Conservation (phyloP, 805 yeast species). For the Spencermartinsiella europaea region DNA sequence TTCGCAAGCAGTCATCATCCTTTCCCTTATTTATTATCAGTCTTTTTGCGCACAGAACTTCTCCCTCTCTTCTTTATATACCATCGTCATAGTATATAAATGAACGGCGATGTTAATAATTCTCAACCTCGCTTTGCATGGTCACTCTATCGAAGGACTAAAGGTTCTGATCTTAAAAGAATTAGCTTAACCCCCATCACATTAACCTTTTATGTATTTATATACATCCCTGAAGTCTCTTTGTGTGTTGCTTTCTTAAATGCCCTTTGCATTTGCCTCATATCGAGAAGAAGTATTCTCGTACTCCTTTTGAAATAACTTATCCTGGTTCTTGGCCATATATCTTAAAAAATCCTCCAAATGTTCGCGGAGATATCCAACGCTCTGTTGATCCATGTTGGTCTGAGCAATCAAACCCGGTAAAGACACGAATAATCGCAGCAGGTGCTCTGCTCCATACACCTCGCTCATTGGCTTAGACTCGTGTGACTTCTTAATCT, state of each 20-base stretch:
- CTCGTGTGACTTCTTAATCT: slow-evolving; percentile 37
- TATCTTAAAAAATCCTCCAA: slow-evolving; percentile 51
- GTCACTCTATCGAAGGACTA: too few species aligned
- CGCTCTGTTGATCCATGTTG: slow-evolving; percentile 71
- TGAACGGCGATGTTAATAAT: too few species aligned
- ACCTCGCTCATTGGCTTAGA: slow-evolving; percentile 39
- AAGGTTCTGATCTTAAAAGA: too few species aligned
- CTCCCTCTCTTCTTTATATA: too few species aligned
- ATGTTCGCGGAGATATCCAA: slow-evolving; percentile 49
- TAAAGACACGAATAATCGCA: slow-evolving; percentile 68
- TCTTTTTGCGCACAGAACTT: too few species aligned
- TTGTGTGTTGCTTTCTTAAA: background rate
- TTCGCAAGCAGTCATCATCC: too few species aligned
- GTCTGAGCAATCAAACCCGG: slow-evolving; percentile 82
- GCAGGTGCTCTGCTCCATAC: slow-evolving; percentile 79
- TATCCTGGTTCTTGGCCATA: slow-evolving; percentile 41
- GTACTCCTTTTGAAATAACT: slow-evolving; percentile 38
- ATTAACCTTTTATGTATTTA: too few species aligned
- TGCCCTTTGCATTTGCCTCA: slow-evolving; percentile 31
- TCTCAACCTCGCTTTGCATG: too few species aligned
- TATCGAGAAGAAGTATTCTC: slow-evolving; percentile 49
- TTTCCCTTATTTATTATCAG: too few species aligned
- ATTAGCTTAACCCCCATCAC: too few species aligned
- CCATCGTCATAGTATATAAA: too few species aligned
- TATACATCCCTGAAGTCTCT: too few species aligned